Conservation (phyloP, 2,329 filamentous ascomycete genomes). For the Fusarium incarnatum region DNA sequence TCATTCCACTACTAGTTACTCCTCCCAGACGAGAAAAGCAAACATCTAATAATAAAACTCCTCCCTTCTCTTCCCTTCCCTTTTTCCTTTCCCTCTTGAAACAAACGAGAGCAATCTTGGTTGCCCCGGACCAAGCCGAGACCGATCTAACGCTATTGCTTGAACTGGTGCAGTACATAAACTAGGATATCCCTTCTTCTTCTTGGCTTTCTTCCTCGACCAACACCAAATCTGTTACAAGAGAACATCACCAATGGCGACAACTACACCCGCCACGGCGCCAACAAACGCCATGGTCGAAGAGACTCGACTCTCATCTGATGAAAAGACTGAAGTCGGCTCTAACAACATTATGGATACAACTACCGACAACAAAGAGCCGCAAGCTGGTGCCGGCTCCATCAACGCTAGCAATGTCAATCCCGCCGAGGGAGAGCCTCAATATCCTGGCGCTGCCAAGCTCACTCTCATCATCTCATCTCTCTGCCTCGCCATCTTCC, state of each 20-base stretch:
- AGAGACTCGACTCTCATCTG: conserved; percentile 45
- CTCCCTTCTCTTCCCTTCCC: not conserved
- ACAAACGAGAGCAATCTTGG: conserved; percentile 2
- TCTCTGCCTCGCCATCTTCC: conserved; percentile 60
- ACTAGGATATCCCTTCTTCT: not conserved
- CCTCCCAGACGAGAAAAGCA: conserved; percentile 9
- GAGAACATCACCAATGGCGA: conserved; percentile 18
- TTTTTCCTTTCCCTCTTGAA: not conserved
- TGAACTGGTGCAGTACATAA: not conserved
- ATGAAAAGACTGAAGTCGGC: conserved; percentile 50
- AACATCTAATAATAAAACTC: not conserved
- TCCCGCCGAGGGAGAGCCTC: conserved; percentile 8
- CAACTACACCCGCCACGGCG: conserved; percentile 27
- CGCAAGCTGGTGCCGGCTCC: conserved; percentile 19
- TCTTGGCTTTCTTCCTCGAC: not conserved
- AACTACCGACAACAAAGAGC: conserved; percentile 26
- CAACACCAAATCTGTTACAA: not conserved
- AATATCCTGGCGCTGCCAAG: conserved; percentile 56
- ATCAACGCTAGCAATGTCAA: not conserved
- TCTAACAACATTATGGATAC: conserved; percentile 42
- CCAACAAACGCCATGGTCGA: conserved; percentile 34
- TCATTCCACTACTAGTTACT: not conserved
- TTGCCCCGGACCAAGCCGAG: conserved; percentile 4
- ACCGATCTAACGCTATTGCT: not conserved
- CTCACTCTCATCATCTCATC: conserved; percentile 57